Evolutionary conservation across 805 yeast species (phyloP).

Genomic region (Metschnikowia kofuensis): DNA sequence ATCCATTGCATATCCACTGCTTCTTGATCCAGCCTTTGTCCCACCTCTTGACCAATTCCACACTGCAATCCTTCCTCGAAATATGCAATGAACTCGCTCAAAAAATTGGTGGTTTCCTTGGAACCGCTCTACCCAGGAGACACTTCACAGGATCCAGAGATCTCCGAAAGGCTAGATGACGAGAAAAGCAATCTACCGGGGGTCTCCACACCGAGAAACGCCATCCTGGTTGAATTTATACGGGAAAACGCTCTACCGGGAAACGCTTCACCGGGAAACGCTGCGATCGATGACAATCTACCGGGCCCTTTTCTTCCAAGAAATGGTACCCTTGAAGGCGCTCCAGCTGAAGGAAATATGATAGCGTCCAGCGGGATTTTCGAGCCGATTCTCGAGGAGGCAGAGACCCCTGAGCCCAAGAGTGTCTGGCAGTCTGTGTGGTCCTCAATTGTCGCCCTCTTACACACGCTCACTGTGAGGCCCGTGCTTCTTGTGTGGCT

Average conservation of each 20-base stretch:
- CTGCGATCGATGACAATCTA: too few species aligned
- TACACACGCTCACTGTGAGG: constrained; percentile 47
- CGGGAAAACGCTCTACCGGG: too few species aligned
- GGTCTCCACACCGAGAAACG: too few species aligned
- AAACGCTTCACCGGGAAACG: too few species aligned
- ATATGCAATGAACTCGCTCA: constrained; percentile 20
- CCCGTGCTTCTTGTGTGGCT: constrained; percentile 52
- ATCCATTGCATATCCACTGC: too few species aligned
- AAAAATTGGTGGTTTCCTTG: constrained; percentile 17
- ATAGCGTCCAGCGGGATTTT: background rate
- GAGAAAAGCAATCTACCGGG: background rate
- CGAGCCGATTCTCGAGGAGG: constrained; percentile 6
- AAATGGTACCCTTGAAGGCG: too few species aligned
- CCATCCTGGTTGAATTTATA: too few species aligned
- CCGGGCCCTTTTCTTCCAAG: too few species aligned
- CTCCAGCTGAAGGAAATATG: too few species aligned
- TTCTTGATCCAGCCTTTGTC: background rate
- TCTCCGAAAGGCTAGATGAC: background rate
- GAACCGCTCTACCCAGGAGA: constrained; percentile 16
- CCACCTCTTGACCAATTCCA: background rate
- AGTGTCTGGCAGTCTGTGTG: background rate
- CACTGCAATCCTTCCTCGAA: background rate
- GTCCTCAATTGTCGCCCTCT: constrained; percentile 24
- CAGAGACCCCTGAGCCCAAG: background rate
- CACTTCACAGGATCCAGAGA: background rate